Evolutionary conservation across 2,329 filamentous ascomycete species (phyloP).

Genomic region (Pseudonectria buxi): DNA sequence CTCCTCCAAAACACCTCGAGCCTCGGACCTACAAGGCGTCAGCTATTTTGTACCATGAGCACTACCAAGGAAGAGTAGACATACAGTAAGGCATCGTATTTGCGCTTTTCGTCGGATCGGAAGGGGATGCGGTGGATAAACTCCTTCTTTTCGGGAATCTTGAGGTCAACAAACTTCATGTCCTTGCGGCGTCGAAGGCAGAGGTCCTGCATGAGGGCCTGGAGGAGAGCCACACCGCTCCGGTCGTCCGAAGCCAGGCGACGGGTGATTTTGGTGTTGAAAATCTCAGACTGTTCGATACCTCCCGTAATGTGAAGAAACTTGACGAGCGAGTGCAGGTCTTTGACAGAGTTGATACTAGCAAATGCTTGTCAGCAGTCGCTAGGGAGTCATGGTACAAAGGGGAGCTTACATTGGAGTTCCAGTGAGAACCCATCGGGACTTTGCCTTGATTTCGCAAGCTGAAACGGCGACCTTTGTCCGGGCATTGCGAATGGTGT

Average conservation of each 20-base stretch:
- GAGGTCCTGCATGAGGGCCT: constrained; percentile 71
- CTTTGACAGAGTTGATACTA: constrained; percentile 69
- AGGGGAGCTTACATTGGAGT: constrained; percentile 62
- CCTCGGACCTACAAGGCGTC: constrained; percentile 50
- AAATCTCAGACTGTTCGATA: constrained; percentile 64
- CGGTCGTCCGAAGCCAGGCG: constrained; percentile 54
- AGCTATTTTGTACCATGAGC: neutral
- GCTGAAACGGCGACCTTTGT: constrained; percentile 67
- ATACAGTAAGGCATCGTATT: constrained; percentile 67
- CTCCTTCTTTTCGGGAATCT: constrained; percentile 69
- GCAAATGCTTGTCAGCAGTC: constrained; percentile 18
- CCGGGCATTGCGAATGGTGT: constrained; percentile 70
- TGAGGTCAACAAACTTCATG: constrained; percentile 80
- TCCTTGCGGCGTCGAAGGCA: constrained; percentile 79
- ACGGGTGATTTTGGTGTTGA: constrained; percentile 57
- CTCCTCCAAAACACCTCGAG: constrained; percentile 60
- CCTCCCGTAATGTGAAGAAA: constrained; percentile 73
- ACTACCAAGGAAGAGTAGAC: constrained; percentile 17
- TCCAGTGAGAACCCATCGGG: constrained; percentile 73
- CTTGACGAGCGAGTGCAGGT: constrained; percentile 72
- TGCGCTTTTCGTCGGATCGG: constrained; percentile 63
- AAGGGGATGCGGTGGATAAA: constrained; percentile 72
- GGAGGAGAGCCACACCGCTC: constrained; percentile 57
- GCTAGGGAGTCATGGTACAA: too few species aligned
- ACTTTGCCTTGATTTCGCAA: constrained; percentile 58